phyloP scores from a whole-genome alignment of 2,329 filamentous ascomycete species.

The Nigrospora osmanthi region DNA sequence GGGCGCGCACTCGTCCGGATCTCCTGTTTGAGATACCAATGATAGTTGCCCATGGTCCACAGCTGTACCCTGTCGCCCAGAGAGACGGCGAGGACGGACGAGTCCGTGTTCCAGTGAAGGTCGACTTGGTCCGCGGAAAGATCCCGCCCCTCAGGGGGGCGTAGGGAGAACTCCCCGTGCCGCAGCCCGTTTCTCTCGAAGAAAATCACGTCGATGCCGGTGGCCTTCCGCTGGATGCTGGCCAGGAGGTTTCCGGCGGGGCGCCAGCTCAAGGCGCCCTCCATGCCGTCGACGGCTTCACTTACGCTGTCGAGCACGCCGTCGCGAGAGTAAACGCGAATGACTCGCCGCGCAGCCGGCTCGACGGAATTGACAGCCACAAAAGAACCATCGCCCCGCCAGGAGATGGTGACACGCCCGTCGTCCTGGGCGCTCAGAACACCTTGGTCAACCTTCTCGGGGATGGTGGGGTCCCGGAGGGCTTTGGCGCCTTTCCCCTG shows the following conservation, averaged over 20 bases:
- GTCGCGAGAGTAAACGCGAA: conserved; percentile 86
- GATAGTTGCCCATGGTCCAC: conserved; percentile 96
- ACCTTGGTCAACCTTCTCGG: conserved; percentile 84
- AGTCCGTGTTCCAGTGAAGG: conserved; percentile 86
- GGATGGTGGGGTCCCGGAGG: conserved; percentile 86
- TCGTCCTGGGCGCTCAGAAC: conserved; percentile 69
- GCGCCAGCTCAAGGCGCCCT: conserved; percentile 81
- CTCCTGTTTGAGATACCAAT: conserved; percentile 97
- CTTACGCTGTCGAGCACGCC: conserved; percentile 87
- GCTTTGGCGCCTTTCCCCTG: conserved; percentile 83
- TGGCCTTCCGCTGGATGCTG: conserved; percentile 65
- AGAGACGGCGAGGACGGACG: conserved; percentile 78
- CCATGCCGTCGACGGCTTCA: conserved; percentile 90
- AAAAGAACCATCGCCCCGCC: conserved; percentile 90
- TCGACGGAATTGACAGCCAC: conserved; percentile 81
- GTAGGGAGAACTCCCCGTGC: conserved; percentile 88
- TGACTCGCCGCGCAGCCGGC: conserved; percentile 60
- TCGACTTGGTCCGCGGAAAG: conserved; percentile 49
- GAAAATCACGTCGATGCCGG: conserved; percentile 77
- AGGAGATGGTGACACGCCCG: conserved; percentile 65
- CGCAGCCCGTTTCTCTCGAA: conserved; percentile 96
- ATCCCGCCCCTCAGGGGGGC: conserved; percentile 51
- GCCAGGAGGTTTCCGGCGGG: conserved; percentile 87
- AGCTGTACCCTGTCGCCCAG: conserved; percentile 72
- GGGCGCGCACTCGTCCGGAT: conserved; percentile 38